These are phyloP conservation scores for Podila horticola DNA, from an alignment of 192 early-diverging fungal genomes.

Conservation along the genomic window DNA sequence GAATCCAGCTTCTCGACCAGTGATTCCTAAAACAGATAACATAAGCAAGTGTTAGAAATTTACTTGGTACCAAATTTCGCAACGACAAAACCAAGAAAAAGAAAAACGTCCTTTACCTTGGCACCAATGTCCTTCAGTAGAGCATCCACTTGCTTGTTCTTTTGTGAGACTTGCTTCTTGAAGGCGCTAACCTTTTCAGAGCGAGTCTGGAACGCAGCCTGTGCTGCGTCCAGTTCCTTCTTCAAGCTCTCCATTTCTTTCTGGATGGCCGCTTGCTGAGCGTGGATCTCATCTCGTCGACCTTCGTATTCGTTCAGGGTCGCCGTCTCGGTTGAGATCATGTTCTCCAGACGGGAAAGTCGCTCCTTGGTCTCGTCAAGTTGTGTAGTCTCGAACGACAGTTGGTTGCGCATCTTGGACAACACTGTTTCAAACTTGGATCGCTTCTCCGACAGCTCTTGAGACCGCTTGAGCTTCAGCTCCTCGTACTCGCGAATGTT, in stretches of 20 bases:
- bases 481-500: slow-evolving; percentile 92
- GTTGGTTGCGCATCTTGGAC: slow-evolving; percentile 83
- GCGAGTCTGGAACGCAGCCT: slow-evolving; percentile 63
- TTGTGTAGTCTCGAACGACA: slow-evolving; percentile 81
- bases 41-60: not conserved
- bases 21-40: slow-evolving; percentile 56
- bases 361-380: slow-evolving; percentile 69
- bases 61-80: too few species aligned
- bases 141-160: slow-evolving; percentile 77
- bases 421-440: slow-evolving; percentile 81
- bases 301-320: slow-evolving; percentile 53
- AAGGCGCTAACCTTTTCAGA: slow-evolving; percentile 61
- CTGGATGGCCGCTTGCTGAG: slow-evolving; percentile 57
- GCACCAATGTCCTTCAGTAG: slow-evolving; percentile 68
- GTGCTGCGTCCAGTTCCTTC: slow-evolving; percentile 57
- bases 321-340: slow-evolving; percentile 53
- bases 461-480: slow-evolving; percentile 70
- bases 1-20: slow-evolving; percentile 83
- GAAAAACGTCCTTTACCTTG: slow-evolving; percentile 27
- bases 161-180: slow-evolving; percentile 64
- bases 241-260: slow-evolving; percentile 63
- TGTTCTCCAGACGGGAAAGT: slow-evolving; percentile 62
- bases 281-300: slow-evolving; percentile 41
- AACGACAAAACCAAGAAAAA: not conserved
- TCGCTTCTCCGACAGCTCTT: slow-evolving; percentile 79